Evolutionary conservation across 306 rosid genomes (phyloP).

Genomic region (Acacia acuminata): DNA sequence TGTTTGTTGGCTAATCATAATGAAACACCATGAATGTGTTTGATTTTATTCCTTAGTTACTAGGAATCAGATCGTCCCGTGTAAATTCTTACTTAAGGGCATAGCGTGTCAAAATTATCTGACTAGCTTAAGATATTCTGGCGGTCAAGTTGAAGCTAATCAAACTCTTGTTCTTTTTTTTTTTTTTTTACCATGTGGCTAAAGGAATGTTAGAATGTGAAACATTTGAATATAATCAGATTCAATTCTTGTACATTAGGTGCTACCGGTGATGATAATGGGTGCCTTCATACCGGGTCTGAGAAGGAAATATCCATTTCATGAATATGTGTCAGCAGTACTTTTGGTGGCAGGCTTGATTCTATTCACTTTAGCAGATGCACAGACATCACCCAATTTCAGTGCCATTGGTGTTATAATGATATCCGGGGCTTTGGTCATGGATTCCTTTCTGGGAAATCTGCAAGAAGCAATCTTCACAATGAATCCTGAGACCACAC

Average conservation of each 20-base stretch:
- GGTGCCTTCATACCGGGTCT: constrained; percentile 97
- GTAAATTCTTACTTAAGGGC: neutral
- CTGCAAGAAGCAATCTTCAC: constrained; percentile 98
- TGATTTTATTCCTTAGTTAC: constrained; percentile 1
- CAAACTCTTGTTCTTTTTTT: neutral
- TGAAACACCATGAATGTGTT: neutral
- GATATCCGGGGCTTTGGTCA: constrained; percentile 88
- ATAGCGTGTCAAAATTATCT: neutral
- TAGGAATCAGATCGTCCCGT: neutral
- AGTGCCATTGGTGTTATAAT: constrained; percentile 86
- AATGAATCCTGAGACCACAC: constrained; percentile 94
- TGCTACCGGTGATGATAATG: constrained; percentile 97
- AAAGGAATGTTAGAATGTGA: neutral
- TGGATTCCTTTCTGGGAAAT: constrained; percentile 95
- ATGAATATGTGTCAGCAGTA: constrained; percentile 83
- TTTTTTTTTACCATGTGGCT: neutral
- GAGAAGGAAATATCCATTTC: constrained; percentile 83
- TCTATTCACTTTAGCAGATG: constrained; percentile 96
- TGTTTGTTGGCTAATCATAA: neutral
- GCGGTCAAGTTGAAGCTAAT: neutral
- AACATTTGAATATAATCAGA: constrained; percentile 16
- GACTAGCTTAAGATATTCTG: neutral
- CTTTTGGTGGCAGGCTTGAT: constrained; percentile 94
- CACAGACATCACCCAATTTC: constrained; percentile 91
- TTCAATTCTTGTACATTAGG: constrained; percentile 52